Percentiles rank a stretch among this genome's conserved stretches.
phyloP scores from a whole-genome alignment of 1,284 basidiomycete genomes.

The Apiotrichum gamsii region DNA sequence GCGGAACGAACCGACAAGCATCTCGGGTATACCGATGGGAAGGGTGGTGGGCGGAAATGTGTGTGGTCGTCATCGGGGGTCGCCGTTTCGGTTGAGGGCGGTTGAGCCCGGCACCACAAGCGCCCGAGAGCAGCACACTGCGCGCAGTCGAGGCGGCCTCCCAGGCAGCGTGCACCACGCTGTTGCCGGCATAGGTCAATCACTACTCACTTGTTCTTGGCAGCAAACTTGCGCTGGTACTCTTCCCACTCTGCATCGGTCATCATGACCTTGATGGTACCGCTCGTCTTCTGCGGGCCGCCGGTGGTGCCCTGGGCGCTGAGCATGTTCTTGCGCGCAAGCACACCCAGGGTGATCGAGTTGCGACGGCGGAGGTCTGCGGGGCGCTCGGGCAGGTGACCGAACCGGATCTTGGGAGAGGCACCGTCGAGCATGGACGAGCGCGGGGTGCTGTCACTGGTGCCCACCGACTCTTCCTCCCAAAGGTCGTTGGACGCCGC shows the following conservation, averaged over 20 bases:
- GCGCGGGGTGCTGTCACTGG: slow-evolving; percentile 6
- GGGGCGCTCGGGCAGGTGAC: slow-evolving; percentile 20
- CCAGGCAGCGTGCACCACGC: too few species aligned
- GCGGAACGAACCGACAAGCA: too few species aligned
- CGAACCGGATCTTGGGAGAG: slow-evolving; percentile 16
- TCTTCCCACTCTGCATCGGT: slow-evolving; percentile 43
- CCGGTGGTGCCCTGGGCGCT: slow-evolving; percentile 25
- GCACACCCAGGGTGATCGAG: slow-evolving; percentile 43
- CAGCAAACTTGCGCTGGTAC: slow-evolving; percentile 34
- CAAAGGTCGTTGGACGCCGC: background rate
- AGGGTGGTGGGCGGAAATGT: background rate
- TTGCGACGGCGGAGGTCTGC: slow-evolving; percentile 39
- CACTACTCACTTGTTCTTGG: slow-evolving; percentile 27
- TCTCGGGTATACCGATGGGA: too few species aligned
- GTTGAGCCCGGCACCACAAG: too few species aligned
- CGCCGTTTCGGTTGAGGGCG: too few species aligned
- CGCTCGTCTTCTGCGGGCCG: background rate
- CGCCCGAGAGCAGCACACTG: too few species aligned
- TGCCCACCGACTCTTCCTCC: background rate
- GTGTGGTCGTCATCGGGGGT: background rate
- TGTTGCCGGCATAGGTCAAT: too few species aligned
- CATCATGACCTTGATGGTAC: slow-evolving; percentile 31
- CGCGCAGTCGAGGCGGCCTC: too few species aligned
- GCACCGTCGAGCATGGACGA: background rate
- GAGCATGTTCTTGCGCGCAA: slow-evolving; percentile 37